Evolutionary conservation across 2,329 filamentous ascomycete species (phyloP), one percentile per base, ranked within the genome.

Genomic region (Talaromyces funiculosus): DNA sequence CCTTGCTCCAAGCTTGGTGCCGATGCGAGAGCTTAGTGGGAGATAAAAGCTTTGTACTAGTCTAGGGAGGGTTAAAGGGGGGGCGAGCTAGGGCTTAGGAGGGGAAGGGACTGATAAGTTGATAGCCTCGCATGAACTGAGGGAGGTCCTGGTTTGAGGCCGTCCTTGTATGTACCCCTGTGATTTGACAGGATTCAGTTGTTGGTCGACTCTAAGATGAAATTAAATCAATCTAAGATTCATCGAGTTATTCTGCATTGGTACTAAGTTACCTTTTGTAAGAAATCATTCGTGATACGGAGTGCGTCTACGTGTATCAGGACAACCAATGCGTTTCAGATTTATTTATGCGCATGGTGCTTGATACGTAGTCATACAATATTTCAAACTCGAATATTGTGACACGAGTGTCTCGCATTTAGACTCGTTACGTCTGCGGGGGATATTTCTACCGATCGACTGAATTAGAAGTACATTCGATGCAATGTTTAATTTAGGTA

Each of bases 1-100:
- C 5, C 20, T 51, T 51, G 26, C 24, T 29, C 8, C 43, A 24
- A 24, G 22, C 26, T 47, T 47, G 43, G 14, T 47, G 22, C 43
- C 43, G 43, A 47, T 47, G 43, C 6, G 43, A 47, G 10, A 43
- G 42, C 42, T 51, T 51, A 22, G 47, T 51, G 45, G n/a, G 47
- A 51, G 47, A 51, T 51, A 51, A 51, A n/a, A 51, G 47, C 47
- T 51, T 33, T 47, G 38, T 12, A 43, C 53, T 56, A 56, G 53
- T 16, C 53, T 56, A 33, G 38, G 53, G 37, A 42, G 20, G 53
- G 53, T 33, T n/a, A 40, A 55, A 55, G 37, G 49, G 33, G 53
- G 35, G 7, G n/a, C 14, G 53, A 24, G 24, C 33, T 55, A 40
- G 18, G 37, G 40, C 38, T 43, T 43, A 16, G 37, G 38, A 33